Conservation (phyloP, 2,329 filamentous ascomycete genomes). For the Tolypocladium tropicale region DNA sequence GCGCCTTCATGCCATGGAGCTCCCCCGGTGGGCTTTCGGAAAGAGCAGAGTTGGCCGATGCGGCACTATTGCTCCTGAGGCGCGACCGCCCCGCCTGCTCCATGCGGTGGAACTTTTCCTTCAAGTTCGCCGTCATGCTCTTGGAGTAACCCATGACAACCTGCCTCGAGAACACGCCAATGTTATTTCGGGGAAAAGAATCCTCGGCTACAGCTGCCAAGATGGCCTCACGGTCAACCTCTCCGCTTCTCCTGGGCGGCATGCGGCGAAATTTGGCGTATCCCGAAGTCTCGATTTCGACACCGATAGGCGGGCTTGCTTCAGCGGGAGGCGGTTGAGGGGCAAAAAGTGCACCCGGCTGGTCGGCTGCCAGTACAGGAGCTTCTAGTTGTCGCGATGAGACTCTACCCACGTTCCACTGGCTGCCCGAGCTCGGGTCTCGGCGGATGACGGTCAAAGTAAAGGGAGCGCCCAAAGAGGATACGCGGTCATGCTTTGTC, state of each 20-base stretch:
- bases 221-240: slow-evolving; percentile 11
- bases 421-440: slow-evolving; percentile 55
- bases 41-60: slow-evolving; percentile 17
- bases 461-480: slow-evolving; percentile 32
- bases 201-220: slow-evolving; percentile 6
- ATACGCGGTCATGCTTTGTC: slow-evolving; percentile 17
- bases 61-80: slow-evolving; percentile 17
- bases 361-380: slow-evolving; percentile 12
- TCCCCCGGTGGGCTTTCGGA: background rate
- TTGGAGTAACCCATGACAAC: slow-evolving; percentile 48
- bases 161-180: slow-evolving; percentile 37
- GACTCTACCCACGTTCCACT: slow-evolving; percentile 68
- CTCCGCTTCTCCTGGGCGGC: slow-evolving; percentile 27
- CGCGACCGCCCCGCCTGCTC: slow-evolving; percentile 14
- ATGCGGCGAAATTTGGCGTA: slow-evolving; percentile 47
- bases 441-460: slow-evolving; percentile 60
- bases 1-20: slow-evolving; percentile 30
- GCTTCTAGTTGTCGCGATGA: slow-evolving; percentile 40
- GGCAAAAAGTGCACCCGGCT: slow-evolving; percentile 8
- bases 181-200: slow-evolving; percentile 6
- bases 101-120: slow-evolving; percentile 31
- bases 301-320: slow-evolving; percentile 33
- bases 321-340: slow-evolving; percentile 3
- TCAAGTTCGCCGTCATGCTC: slow-evolving; percentile 36
- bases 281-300: slow-evolving; percentile 43